Percentiles rank a stretch among this genome's conserved stretches.
phyloP scores from a whole-genome alignment of 805 yeast genomes.

The Kuraishia molischiana region DNA sequence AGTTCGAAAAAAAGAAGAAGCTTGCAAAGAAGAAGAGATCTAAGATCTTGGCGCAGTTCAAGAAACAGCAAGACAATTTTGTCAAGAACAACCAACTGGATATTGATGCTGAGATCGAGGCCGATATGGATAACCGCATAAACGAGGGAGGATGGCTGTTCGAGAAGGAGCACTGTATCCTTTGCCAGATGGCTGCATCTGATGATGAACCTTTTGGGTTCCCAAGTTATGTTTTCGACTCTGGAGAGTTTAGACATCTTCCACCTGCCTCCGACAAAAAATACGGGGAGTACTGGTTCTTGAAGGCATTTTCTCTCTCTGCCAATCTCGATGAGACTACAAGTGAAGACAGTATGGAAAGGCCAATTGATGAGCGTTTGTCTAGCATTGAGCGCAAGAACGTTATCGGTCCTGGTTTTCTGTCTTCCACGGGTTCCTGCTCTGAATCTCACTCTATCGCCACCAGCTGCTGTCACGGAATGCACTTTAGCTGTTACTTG shows the following conservation, averaged over 20 bases:
- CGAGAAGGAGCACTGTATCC: conserved; percentile 67
- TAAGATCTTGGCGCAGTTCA: conserved; percentile 68
- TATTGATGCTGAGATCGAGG: conserved; percentile 26
- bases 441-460: conserved; percentile 38
- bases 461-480: conserved; percentile 88
- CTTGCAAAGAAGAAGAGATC: conserved; percentile 62
- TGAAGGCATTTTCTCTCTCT: conserved; percentile 48
- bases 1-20: conserved; percentile 50
- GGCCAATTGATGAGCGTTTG: conserved; percentile 29
- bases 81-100: conserved; percentile 42
- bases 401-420: conserved; percentile 69
- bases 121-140: conserved; percentile 11
- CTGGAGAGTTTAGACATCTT: conserved; percentile 51
- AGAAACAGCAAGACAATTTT: conserved; percentile 71
- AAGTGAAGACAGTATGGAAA: conserved; percentile 6
- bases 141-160: conserved; percentile 41
- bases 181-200: conserved; percentile 67
- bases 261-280: conserved; percentile 34
- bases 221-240: conserved; percentile 48
- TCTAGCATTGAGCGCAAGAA: conserved; percentile 22
- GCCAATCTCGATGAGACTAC: conserved; percentile 24
- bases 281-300: conserved; percentile 48
- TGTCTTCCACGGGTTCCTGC: conserved; percentile 21
- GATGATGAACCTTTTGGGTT: conserved; percentile 66
- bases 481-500: conserved; percentile 73